Percentiles rank a stretch among this genome's conserved stretches.
These are phyloP conservation scores for Sporisorium graminicola DNA, from an alignment of 1,284 basidiomycete genomes.

Conservation along the genomic window DNA sequence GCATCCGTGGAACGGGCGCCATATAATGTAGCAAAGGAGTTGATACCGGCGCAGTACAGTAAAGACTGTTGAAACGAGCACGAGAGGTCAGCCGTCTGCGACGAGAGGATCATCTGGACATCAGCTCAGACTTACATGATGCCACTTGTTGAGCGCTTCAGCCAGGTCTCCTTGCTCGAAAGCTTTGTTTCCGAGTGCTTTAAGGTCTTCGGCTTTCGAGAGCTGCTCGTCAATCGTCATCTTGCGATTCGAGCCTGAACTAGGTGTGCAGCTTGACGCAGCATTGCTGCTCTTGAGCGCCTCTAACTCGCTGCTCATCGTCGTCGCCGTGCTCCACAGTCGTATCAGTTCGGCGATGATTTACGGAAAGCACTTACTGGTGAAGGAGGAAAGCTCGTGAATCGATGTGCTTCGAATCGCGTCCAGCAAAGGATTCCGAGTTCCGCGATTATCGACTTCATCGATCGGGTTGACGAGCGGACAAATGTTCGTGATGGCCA, in stretches of 20 bases:
- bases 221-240: constrained; percentile 42
- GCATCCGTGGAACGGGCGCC: constrained; percentile 38
- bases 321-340: neutral
- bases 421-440: neutral
- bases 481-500: too few species aligned
- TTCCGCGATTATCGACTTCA: neutral
- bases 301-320: neutral
- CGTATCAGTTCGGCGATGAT: neutral
- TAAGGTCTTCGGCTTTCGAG: constrained; percentile 33
- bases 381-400: neutral
- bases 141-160: constrained; percentile 44
- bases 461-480: neutral
- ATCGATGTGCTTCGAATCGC: neutral
- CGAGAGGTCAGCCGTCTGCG: neutral
- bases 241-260: neutral
- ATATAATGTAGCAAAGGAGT: constrained; percentile 48
- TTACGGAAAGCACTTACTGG: neutral
- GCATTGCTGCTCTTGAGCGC: neutral
- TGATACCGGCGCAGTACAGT: constrained; percentile 52
- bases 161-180: constrained; percentile 25
- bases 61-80: constrained; percentile 25
- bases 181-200: constrained; percentile 34
- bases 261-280: neutral
- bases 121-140: constrained; percentile 37
- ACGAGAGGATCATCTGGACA: neutral